Percentiles rank a stretch among this genome's conserved stretches.
phyloP scores from a whole-genome alignment of 805 yeast genomes.

The Candida quercuum region DNA sequence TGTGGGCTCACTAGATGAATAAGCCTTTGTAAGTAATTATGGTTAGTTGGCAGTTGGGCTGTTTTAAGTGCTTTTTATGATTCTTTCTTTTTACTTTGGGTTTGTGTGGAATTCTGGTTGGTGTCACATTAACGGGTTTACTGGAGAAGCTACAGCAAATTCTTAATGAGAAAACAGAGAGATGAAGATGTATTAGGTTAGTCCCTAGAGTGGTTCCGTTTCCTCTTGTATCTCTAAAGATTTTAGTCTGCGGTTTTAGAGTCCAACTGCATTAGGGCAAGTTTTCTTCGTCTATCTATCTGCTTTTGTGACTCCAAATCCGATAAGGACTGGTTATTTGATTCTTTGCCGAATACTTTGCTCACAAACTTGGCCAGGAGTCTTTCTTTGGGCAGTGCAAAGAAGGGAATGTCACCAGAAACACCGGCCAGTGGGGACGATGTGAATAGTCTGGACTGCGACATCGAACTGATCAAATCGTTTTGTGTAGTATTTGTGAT shows the following conservation, averaged over 20 bases:
- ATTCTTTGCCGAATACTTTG: not conserved
- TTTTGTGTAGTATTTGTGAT: slow-evolving; percentile 10
- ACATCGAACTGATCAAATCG: slow-evolving; percentile 25
- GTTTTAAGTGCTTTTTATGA: not conserved
- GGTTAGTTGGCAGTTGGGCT: not conserved
- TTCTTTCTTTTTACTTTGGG: not conserved
- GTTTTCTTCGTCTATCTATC: slow-evolving; percentile 35
- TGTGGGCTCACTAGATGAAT: no score
- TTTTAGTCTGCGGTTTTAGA: not conserved
- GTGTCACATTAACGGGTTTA: not conserved
- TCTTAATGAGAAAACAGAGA: no score
- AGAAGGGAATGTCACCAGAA: slow-evolving; percentile 27
- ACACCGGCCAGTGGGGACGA: slow-evolving; percentile 38
- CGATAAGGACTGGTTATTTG: not conserved
- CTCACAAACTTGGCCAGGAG: slow-evolving; percentile 12
- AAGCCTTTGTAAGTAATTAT: no score
- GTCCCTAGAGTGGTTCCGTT: no score
- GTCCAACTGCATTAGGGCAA: slow-evolving; percentile 36
- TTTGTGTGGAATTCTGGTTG: not conserved
- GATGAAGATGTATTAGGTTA: no score
- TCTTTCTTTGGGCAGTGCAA: slow-evolving; percentile 18
- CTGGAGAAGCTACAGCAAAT: no score
- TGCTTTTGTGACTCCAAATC: slow-evolving; percentile 3
- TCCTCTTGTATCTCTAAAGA: no score
- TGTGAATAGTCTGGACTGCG: slow-evolving; percentile 33